phyloP scores from a whole-genome alignment of 2,329 filamentous ascomycete species.

The Chalara sp. region DNA sequence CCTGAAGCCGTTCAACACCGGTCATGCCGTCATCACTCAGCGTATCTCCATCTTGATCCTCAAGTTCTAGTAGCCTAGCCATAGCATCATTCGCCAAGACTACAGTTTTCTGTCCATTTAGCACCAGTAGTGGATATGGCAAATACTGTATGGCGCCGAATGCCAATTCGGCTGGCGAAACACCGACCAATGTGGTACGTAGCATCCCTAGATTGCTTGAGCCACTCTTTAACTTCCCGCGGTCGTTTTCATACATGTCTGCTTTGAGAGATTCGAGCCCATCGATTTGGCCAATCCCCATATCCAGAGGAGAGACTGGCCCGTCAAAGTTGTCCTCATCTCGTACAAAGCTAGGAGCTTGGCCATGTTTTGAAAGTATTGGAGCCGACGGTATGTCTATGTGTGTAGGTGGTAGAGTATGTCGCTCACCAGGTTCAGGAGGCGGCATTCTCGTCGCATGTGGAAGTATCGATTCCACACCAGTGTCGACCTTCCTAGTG shows the following conservation, averaged over 20 bases:
- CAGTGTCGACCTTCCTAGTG: too few relatives aligned
- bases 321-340: conserved; percentile 2
- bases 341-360: too few relatives aligned
- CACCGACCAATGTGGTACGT: too few relatives aligned
- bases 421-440: neutral
- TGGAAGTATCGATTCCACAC: too few relatives aligned
- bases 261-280: conserved; percentile 18
- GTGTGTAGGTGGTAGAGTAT: neutral
- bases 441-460: neutral
- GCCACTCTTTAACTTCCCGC: neutral
- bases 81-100: conserved; percentile 71
- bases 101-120: conserved; percentile 63
- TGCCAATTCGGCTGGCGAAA: conserved; percentile 47
- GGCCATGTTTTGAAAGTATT: too few relatives aligned
- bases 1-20: conserved; percentile 52
- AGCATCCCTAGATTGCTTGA: too few relatives aligned
- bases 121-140: conserved; percentile 63
- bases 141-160: conserved; percentile 68
- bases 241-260: neutral
- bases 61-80: conserved; percentile 59
- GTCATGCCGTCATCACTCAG: conserved; percentile 34
- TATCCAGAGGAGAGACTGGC: conserved; percentile 19
- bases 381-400: too few relatives aligned
- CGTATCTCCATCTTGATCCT: conserved; percentile 32
- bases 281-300: conserved; percentile 21